These are phyloP conservation scores for Zarea fungicola DNA, from an alignment of 2,329 filamentous ascomycete species.

Conservation along the genomic window DNA sequence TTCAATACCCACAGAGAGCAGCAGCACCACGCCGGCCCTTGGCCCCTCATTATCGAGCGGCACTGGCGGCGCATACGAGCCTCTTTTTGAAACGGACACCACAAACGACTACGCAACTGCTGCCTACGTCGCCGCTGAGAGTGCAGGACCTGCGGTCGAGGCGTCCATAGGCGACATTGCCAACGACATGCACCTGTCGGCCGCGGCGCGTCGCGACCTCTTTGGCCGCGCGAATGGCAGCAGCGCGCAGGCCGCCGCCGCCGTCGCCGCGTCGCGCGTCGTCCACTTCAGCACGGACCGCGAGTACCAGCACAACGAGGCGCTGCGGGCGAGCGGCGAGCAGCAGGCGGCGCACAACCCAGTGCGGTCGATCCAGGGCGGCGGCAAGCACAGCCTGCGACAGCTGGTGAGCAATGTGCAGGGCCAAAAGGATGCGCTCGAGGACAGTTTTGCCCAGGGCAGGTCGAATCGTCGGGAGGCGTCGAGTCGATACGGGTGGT, in stretches of 20 bases:
- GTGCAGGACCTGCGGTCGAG: constrained; percentile 31
- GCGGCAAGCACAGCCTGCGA: constrained; percentile 73
- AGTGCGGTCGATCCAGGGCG: constrained; percentile 74
- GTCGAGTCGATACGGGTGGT: constrained; percentile 79
- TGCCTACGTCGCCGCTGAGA: constrained; percentile 26
- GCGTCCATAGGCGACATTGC: constrained; percentile 69
- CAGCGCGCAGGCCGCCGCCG: constrained; percentile 16
- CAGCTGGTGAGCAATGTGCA: constrained; percentile 81
- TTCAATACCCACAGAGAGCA: constrained; percentile 47
- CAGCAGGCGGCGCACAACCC: constrained; percentile 73
- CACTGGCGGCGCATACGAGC: constrained; percentile 40
- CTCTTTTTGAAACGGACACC: constrained; percentile 40
- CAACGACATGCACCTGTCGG: constrained; percentile 71
- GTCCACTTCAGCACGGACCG: constrained; percentile 84
- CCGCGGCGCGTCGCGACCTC: constrained; percentile 71
- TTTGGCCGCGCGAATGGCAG: constrained; percentile 63
- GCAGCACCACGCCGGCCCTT: constrained; percentile 14
- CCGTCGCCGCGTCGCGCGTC: constrained; percentile 48
- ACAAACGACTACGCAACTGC: constrained; percentile 26
- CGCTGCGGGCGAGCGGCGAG: constrained; percentile 64
- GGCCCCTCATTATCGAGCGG: constrained; percentile 15
- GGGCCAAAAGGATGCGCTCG: constrained; percentile 78
- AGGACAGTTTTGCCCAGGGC: constrained; percentile 85
- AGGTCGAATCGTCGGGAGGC: constrained; percentile 76
- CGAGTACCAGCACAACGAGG: constrained; percentile 84